Evolutionary conservation across 176 grass and related monocot genomes (phyloP).

Genomic region (Lolium multiflorum): DNA sequence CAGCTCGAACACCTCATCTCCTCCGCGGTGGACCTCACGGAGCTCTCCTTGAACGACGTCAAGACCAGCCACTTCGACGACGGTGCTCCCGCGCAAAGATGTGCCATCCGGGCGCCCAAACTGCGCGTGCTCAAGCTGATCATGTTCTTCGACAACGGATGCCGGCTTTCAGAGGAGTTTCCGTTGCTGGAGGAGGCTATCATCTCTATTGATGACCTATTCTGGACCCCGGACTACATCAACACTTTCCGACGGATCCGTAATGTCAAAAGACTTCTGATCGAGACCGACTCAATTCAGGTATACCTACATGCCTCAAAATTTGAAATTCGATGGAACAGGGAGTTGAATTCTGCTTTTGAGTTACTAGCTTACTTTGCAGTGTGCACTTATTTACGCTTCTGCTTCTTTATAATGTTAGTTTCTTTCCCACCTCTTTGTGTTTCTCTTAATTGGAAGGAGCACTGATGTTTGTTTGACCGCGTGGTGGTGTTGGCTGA

Average conservation of each 20-base stretch:
- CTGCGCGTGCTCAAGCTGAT: background rate
- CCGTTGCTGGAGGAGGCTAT: background rate
- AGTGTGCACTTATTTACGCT: background rate
- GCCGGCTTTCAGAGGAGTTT: background rate
- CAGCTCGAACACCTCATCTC: constrained; percentile 2
- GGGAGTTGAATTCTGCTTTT: background rate
- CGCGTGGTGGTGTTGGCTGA: too few relatives aligned
- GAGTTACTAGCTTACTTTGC: background rate
- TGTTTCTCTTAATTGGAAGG: background rate
- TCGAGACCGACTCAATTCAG: background rate
- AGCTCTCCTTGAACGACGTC: background rate
- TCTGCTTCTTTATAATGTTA: background rate
- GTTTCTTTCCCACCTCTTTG: background rate
- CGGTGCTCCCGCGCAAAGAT: background rate
- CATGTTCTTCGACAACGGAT: background rate
- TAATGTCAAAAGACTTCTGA: background rate
- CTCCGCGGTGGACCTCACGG: background rate
- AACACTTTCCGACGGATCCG: background rate
- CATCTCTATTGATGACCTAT: background rate
- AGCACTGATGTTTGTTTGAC: background rate
- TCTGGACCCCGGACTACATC: background rate
- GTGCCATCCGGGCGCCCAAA: constrained; percentile 13
- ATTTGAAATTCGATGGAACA: background rate
- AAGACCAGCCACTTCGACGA: background rate
- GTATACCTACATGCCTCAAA: background rate